Percentiles rank a stretch among this genome's conserved stretches.
Conservation (phyloP, 2,329 filamentous ascomycete species). For the Alternaria burnsii region DNA sequence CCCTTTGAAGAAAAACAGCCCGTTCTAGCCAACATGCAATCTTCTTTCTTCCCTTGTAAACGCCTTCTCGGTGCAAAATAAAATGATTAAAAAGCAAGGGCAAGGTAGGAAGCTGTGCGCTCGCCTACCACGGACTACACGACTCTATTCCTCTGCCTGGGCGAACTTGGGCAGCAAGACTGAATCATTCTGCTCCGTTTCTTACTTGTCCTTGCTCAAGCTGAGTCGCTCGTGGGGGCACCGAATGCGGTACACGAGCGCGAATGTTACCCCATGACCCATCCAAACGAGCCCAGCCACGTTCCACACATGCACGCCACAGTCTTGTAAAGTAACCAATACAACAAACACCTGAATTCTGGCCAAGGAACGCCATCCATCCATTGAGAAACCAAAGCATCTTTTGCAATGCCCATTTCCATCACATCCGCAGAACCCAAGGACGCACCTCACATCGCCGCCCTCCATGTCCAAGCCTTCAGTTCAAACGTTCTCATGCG, state of each 20-base stretch:
- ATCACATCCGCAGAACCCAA: conserved; percentile 6
- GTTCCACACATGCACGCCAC: background rate
- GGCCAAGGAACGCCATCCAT: background rate
- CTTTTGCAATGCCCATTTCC: background rate
- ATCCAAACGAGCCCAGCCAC: background rate
- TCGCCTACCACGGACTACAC: background rate
- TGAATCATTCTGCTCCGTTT: too few species aligned
- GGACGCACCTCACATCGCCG: conserved; percentile 6
- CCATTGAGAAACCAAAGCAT: background rate
- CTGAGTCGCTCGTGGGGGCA: background rate
- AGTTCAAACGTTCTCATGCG: conserved; percentile 15
- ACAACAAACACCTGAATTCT: background rate
- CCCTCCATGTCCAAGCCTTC: conserved; percentile 15
- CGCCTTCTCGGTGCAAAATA: background rate
- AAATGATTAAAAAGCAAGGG: background rate
- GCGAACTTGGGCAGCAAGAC: background rate
- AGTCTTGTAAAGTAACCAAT: background rate
- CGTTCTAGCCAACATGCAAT: background rate
- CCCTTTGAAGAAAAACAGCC: background rate
- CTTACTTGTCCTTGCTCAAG: background rate
- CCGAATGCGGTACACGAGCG: background rate
- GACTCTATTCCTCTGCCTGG: background rate
- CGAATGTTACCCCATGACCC: background rate
- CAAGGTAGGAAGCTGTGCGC: conserved; percentile 1
- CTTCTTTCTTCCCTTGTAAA: background rate